Base-by-base conservation (phyloP, 2,329 filamentous ascomycete genomes). In the Chalara sp. region DNA sequence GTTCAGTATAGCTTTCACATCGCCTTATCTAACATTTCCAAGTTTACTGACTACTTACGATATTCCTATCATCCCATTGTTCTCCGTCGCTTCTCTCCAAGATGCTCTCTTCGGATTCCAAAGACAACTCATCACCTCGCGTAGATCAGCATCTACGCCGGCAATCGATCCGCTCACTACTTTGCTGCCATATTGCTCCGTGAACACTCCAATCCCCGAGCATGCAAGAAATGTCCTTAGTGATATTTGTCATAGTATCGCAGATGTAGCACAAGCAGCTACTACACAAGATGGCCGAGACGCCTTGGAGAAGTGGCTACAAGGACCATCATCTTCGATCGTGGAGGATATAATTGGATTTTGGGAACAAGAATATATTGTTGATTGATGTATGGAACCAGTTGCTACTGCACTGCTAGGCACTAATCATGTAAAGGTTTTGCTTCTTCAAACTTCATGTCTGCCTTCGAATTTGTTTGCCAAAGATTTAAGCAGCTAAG, bases 141-240 rank as follows among this genome's bases (percentile, higher is more conserved):
- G 51, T 4, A 50, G 51, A 43, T 46, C 44, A 5, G 7, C 46
- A n/a, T 28, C 37, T 8, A 30, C 13, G 46, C 42, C 41, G 28
- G 33, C 30, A 12, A 30, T 53, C 29, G 53, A 56, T 11, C 52
- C 63, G 10, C 49, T 49, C 6, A 49, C 48, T 12, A 49, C 49
- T 32, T 54, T 67, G 7, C 56, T 67, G 6, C 60, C 62, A 39
- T 63, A 58, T 37, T 65, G 63, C 46, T 59, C 59, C 5, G 47
- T 55, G 13, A 57, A 56, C 28, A 51, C 55, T 8, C 58, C 57
- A 1, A 56, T 68, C 12, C 54, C 58, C 35, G 63, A 67, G 46
- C 63, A 66, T 51, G 52, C 58, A 6, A 58, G 57, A 32, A 64
- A 67, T 51, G 46, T 68, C 6, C 49, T 68, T 33, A 63, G 59